Evolutionary conservation across 2,329 filamentous ascomycete species (phyloP).

Genomic region (Xylaria sp.): DNA sequence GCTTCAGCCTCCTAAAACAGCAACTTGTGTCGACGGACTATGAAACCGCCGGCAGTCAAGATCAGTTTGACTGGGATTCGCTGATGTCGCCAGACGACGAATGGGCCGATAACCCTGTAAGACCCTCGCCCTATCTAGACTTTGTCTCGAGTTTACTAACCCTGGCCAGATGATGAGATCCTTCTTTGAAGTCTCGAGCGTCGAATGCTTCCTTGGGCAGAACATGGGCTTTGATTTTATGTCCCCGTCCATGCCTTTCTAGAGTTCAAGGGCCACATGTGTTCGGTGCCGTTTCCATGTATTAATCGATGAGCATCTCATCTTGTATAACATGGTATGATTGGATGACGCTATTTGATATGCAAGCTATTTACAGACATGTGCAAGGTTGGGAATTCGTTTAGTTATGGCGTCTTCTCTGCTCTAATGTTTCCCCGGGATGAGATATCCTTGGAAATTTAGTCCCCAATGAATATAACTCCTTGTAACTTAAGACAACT

Average conservation of each 20-base stretch:
- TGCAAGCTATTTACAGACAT: not conserved
- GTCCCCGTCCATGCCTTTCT: conserved; percentile 18
- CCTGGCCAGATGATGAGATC: conserved; percentile 29
- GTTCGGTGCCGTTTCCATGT: not conserved
- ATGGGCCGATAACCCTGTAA: conserved; percentile 50
- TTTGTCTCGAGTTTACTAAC: not conserved
- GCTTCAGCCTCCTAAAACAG: conserved; percentile 51
- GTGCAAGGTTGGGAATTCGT: not conserved
- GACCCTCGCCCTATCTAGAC: conserved; percentile 1
- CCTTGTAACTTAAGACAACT: not conserved
- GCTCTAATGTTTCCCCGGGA: not conserved
- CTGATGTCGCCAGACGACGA: conserved; percentile 50
- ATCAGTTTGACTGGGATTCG: conserved; percentile 43
- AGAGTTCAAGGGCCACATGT: not conserved
- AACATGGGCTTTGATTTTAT: conserved; percentile 22
- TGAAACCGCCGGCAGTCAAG: conserved; percentile 40
- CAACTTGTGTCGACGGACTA: conserved; percentile 38
- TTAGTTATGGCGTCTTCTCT: not conserved
- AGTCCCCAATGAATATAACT: not conserved
- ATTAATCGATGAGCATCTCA: not conserved
- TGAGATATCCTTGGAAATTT: not conserved
- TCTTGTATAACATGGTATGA: conserved; percentile 2
- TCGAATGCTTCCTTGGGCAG: conserved; percentile 41
- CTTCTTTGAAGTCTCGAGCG: conserved; percentile 44
- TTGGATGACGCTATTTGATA: not conserved